These are phyloP conservation scores for Zygosaccharomyces pseudobailii DNA, from an alignment of 1,139 yeast species.

Conservation along the genomic window DNA sequence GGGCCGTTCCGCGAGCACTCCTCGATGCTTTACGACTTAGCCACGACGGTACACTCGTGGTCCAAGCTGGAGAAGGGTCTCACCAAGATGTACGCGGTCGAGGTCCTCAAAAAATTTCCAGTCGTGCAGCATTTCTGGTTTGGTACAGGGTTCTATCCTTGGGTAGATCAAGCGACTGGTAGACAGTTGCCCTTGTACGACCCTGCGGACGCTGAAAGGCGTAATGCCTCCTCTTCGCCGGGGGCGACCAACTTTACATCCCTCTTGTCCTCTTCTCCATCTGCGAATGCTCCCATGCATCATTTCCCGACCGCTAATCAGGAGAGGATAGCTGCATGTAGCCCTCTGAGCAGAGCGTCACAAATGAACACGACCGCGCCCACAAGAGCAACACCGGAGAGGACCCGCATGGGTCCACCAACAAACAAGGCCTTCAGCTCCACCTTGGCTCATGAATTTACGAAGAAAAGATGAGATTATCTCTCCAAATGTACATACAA, in stretches of 20 bases:
- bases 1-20: conserved; percentile 88
- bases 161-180: conserved; percentile 42
- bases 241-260: not conserved
- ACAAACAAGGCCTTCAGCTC: conserved; percentile 2
- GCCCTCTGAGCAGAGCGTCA: not conserved
- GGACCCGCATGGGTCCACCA: conserved; percentile 12
- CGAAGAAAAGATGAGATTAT: not conserved
- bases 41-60: conserved; percentile 62
- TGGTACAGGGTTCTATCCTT: conserved; percentile 67
- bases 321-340: not conserved
- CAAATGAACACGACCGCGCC: not conserved
- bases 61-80: conserved; percentile 66
- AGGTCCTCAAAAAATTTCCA: conserved; percentile 76
- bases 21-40: conserved; percentile 74
- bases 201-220: conserved; percentile 10
- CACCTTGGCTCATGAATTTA: conserved; percentile 1
- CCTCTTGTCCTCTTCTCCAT: conserved; percentile 1
- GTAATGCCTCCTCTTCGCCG: not conserved
- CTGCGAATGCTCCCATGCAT: conserved; percentile 3
- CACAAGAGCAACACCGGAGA: not conserved
- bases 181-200: conserved; percentile 34
- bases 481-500: not conserved
- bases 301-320: conserved; percentile 4
- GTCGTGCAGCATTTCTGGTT: conserved; percentile 94
- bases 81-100: conserved; percentile 76